phyloP scores from a whole-genome alignment of 371 early-diverging fungal genomes.

The Nosema muscidifuracis region DNA sequence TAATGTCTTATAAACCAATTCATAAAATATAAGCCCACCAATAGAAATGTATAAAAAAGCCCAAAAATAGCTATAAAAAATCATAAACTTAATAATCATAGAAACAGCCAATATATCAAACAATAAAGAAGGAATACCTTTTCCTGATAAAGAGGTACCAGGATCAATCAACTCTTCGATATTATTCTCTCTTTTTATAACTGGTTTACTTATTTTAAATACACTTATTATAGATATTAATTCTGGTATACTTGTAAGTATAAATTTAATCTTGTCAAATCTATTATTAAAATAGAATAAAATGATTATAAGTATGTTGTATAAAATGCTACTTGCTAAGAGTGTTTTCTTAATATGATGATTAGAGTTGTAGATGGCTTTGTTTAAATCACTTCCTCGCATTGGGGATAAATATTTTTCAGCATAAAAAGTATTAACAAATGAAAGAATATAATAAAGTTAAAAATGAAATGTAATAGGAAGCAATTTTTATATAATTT shows the following conservation, averaged over 20 bases:
- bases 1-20: constrained; percentile 21
- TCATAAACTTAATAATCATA: constrained; percentile 31
- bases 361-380: constrained; percentile 22
- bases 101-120: constrained; percentile 22
- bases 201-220: constrained; percentile 26
- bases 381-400: constrained; percentile 40
- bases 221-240: constrained; percentile 5
- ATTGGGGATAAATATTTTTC: constrained; percentile 5
- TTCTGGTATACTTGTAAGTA: constrained; percentile 24
- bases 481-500: too few species aligned
- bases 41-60: constrained; percentile 15
- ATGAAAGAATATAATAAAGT: too few species aligned
- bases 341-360: constrained; percentile 15
- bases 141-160: constrained; percentile 8
- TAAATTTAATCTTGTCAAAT: background rate
- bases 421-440: too few species aligned
- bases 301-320: constrained; percentile 10
- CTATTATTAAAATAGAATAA: constrained; percentile 17
- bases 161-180: constrained; percentile 11
- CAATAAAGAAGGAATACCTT: constrained; percentile 24
- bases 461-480: too few species aligned
- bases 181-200: background rate
- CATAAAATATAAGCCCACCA: constrained; percentile 1
- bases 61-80: constrained; percentile 21
- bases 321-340: background rate